Base-by-base conservation (phyloP, 768 basidiomycete genomes). In the Xanthoconium purpureum region DNA sequence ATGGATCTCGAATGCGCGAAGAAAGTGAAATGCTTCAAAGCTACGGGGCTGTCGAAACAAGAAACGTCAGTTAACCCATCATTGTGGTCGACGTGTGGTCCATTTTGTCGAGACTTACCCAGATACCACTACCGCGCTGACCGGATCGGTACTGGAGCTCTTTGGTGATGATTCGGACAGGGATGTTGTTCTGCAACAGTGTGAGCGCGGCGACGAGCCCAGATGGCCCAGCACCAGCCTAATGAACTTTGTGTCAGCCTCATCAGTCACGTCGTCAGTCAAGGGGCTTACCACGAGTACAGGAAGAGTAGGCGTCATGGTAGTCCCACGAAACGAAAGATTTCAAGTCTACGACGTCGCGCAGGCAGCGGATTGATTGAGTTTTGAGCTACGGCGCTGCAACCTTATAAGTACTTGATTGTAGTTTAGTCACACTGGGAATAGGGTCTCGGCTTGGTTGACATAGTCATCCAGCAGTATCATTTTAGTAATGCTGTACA, bases 81-180 rank as follows among this genome's bases (percentile, higher is more conserved):
- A 52, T 49, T 9, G 18, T 18, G 11, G 11, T 14, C 37, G 5
- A 24, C 24, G 4, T 24, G 24, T 24, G n/a, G 11, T 24, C 6
- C 17, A 2, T 43, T 43, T 6, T 2, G 30, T 29, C 14, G 15
- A 4, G 24, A 24, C 69, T 36, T 39, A 76, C 77, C 72, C 74
- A 75, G 29, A 80, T 59, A 4, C 70, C 77, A 5, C 66, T 67
- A 4, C 72, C 74, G 3, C 79, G 74, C 55, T 77, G 73, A 3
- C 75, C 76, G 15, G 73, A 59, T 14, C 65, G 71, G 11, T 73
- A 70, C 0, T 68, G 49, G 0, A 68, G 61, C 48, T 73, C 74
- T 57, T 79, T 80, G 55, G 84, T 78, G 45, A 84, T 77, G 29
- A 85, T 75, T 18, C 80, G 77, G 8, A 84, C 76, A 11, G 78